Base-by-base conservation (phyloP, 2,329 filamentous ascomycete species). In the Pseudogymnoascus sp. region DNA sequence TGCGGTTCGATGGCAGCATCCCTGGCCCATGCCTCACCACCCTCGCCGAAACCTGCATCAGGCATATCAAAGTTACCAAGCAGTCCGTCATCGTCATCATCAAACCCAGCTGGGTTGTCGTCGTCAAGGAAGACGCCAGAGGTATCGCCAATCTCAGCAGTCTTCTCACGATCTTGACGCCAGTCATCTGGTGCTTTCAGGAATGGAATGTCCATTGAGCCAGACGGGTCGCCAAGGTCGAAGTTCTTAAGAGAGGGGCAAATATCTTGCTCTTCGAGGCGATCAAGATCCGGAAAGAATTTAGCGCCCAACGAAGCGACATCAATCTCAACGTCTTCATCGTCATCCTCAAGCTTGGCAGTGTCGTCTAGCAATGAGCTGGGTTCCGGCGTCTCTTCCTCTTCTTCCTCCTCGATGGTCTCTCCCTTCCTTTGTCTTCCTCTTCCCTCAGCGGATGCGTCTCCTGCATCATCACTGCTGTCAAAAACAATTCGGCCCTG, bases 401-500 rank as follows among this genome's bases (percentile, higher is more conserved):
- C 77, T 64, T 71, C 77, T 25, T 71, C 71, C 17, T 78, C 78
- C 65, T 85, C 83, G 27, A 78, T 79, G 7, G 80, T 74, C 72
- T 97, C 93, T 72, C 96, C 92, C 61, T 72, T 74, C 39, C 69
- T 59, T 64, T 66, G 66, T 35, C 65, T 69, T 7, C 64, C 67
- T 61, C 68, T 63, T 10, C 68, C 70, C 63, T 72, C 64, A 71
- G 71, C 71, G 74, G 78, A 76, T 15, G 77, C 78, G 66, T 87
- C 84, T 13, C 79, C 83, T 17, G 83, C 76, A 73, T 97, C 94
- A 73, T 99, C 93, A 71, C 92, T 97, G 78, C 93, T 97, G 76
- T 99, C 94, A 72, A 99, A 99, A 4, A 99, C 92, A 65, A 99
- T 99, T 36, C 93, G 85, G 42, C 94, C 94, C 66, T 91, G 86